phyloP scores from a whole-genome alignment of 306 rosid species.

The Fagus crenata region DNA sequence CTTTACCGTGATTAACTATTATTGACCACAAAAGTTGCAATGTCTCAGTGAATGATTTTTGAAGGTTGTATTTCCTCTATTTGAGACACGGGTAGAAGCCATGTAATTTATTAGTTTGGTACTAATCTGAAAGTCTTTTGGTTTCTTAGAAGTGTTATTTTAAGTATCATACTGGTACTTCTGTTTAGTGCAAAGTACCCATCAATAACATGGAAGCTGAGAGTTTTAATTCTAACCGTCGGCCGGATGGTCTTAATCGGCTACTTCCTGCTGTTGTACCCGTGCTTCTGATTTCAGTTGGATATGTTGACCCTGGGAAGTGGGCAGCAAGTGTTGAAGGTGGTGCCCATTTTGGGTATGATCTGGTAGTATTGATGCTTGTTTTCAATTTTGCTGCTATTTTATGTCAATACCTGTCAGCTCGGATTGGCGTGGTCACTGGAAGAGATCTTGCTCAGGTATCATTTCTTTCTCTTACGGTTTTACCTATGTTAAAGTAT shows the following conservation, averaged over 20 bases:
- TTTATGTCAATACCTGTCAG: conserved; percentile 86
- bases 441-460: conserved; percentile 95
- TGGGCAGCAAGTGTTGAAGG: conserved; percentile 87
- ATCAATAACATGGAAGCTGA: conserved; percentile 56
- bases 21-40: conserved; percentile 28
- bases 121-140: conserved; percentile 26
- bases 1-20: conserved; percentile 13
- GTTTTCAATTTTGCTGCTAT: conserved; percentile 84
- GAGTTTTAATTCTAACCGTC: conserved; percentile 31
- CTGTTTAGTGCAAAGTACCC: conserved; percentile 27
- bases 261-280: conserved; percentile 67
- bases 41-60: conserved; percentile 6
- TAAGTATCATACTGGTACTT: conserved; percentile 24
- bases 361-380: conserved; percentile 60
- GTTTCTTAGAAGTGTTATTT: conserved; percentile 34
- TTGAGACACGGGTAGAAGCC: too few species aligned
- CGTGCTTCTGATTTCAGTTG: conserved; percentile 68
- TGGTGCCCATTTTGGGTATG: conserved; percentile 85
- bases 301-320: conserved; percentile 97
- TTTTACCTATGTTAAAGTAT: background rate
- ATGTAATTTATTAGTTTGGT: conserved; percentile 16
- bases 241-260: conserved; percentile 39
- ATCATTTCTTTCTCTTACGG: conserved; percentile 28
- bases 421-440: conserved; percentile 73
- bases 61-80: too few species aligned